A percentile compares a stretch with the other conserved stretches of the same genome.
phyloP scores from a whole-genome alignment of 768 basidiomycete species.

The Hydnomerulius pinastri region DNA sequence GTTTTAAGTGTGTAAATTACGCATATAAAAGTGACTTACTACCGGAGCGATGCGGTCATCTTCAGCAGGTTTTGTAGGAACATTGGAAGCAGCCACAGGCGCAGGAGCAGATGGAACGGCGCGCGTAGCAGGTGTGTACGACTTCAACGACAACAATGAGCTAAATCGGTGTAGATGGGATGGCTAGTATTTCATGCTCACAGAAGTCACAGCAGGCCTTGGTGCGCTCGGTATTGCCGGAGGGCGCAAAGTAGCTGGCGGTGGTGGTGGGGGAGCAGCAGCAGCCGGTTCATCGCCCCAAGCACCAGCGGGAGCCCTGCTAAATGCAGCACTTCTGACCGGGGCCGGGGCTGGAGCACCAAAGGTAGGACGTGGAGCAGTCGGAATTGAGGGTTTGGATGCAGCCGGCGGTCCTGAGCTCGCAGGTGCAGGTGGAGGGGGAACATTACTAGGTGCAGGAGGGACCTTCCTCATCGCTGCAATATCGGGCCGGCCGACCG shows the following conservation, averaged over 20 bases:
- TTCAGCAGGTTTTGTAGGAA: slow-evolving; percentile 66
- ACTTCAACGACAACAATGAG: slow-evolving; percentile 9
- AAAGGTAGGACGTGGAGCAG: slow-evolving; percentile 51
- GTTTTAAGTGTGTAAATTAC: neutral
- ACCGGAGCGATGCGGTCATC: slow-evolving; percentile 86
- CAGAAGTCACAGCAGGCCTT: slow-evolving; percentile 41
- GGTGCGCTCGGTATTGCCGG: slow-evolving; percentile 45
- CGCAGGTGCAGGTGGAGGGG: slow-evolving; percentile 32
- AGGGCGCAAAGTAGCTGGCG: slow-evolving; percentile 49
- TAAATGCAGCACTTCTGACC: slow-evolving; percentile 38
- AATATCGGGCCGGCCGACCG: slow-evolving; percentile 76
- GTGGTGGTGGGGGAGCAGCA: slow-evolving; percentile 42
- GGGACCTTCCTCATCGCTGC: slow-evolving; percentile 53
- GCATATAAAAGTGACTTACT: slow-evolving; percentile 26
- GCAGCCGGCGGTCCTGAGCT: slow-evolving; percentile 15
- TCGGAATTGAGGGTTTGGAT: slow-evolving; percentile 37
- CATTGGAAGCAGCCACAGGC: slow-evolving; percentile 45
- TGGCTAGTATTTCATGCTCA: slow-evolving; percentile 21
- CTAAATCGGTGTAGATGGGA: neutral
- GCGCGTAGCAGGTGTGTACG: slow-evolving; percentile 27
- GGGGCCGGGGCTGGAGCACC: slow-evolving; percentile 45
- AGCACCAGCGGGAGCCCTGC: slow-evolving; percentile 52
- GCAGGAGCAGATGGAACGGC: slow-evolving; percentile 35
- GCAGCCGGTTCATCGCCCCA: slow-evolving; percentile 57
- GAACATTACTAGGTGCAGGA: slow-evolving; percentile 28